Conservation (phyloP, 768 basidiomycete genomes). For the Chalciporus sphaerocephalus region DNA sequence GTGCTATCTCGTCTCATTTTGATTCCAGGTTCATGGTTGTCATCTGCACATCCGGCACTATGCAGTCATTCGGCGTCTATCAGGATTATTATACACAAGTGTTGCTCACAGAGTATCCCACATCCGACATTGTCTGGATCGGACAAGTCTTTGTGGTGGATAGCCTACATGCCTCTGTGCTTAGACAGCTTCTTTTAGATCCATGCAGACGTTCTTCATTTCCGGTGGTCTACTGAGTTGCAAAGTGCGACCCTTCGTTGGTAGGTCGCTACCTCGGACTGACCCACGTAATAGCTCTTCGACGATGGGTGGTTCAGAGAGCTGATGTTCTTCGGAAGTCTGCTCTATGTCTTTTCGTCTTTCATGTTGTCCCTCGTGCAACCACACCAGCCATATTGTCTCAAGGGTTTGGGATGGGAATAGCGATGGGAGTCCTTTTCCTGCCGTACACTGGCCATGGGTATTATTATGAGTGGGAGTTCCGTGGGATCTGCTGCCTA, state of each 20-base stretch:
- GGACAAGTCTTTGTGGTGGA: neutral
- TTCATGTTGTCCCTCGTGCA: conserved; percentile 24
- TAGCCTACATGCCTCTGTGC: neutral
- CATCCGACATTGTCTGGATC: conserved; percentile 4
- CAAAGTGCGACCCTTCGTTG: conserved; percentile 43
- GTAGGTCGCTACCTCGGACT: conserved; percentile 36
- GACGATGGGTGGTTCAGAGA: conserved; percentile 47
- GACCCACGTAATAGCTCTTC: conserved; percentile 39
- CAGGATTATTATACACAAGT: conserved; percentile 47
- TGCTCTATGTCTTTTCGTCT: neutral
- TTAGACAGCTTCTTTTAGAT: neutral
- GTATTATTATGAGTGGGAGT: conserved; percentile 34
- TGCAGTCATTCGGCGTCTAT: conserved; percentile 32
- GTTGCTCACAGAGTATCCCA: conserved; percentile 3
- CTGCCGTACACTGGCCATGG: conserved; percentile 35
- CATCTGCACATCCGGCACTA: conserved; percentile 2
- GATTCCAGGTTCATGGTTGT: neutral
- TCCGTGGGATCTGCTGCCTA: conserved; percentile 60
- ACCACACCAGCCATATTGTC: conserved; percentile 24
- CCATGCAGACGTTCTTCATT: conserved; percentile 4
- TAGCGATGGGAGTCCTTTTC: conserved; percentile 25
- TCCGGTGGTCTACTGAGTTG: conserved; percentile 43
- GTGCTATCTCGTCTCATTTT: conserved; percentile 11
- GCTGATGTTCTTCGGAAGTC: conserved; percentile 12
- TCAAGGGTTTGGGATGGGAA: conserved; percentile 29